A percentile compares a stretch with the other conserved stretches of the same genome.
phyloP scores from a whole-genome alignment of 257 asterid genomes.

The Nicotiana tabacum region DNA sequence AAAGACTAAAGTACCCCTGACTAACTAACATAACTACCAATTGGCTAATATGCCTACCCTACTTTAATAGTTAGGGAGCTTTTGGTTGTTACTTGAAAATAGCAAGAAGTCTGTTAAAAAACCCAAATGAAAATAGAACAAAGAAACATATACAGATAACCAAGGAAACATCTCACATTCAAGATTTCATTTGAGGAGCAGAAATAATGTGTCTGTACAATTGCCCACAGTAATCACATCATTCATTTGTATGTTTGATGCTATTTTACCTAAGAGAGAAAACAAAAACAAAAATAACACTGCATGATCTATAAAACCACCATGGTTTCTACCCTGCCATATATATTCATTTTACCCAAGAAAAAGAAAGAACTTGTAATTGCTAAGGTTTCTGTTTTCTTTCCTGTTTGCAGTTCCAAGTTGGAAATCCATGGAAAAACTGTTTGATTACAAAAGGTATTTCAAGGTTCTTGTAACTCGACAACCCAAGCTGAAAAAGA shows the following conservation, averaged over 20 bases:
- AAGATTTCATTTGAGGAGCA: background rate
- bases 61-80: background rate
- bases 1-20: too few relatives aligned
- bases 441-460: slow-evolving; percentile 17
- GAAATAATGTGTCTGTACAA: slow-evolving; percentile 12
- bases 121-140: background rate
- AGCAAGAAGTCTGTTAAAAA: background rate
- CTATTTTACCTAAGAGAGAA: slow-evolving; percentile 29
- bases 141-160: background rate
- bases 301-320: slow-evolving; percentile 39
- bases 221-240: slow-evolving; percentile 14
- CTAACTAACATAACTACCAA: too few relatives aligned
- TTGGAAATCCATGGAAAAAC: slow-evolving; percentile 11
- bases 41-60: too few relatives aligned
- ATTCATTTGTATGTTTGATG: slow-evolving; percentile 14
- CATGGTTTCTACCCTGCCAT: slow-evolving; percentile 30
- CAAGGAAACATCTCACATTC: background rate
- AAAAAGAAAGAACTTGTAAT: slow-evolving; percentile 10
- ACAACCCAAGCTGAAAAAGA: too few relatives aligned
- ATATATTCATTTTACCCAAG: background rate
- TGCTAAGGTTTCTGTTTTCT: background rate
- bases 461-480: slow-evolving; percentile 6
- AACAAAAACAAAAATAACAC: slow-evolving; percentile 19
- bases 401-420: slow-evolving; percentile 26
- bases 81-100: background rate